A percentile compares a stretch with the other conserved stretches of the same genome.
Conservation (phyloP, 768 basidiomycete genomes). For the Serpula lacrymans region DNA sequence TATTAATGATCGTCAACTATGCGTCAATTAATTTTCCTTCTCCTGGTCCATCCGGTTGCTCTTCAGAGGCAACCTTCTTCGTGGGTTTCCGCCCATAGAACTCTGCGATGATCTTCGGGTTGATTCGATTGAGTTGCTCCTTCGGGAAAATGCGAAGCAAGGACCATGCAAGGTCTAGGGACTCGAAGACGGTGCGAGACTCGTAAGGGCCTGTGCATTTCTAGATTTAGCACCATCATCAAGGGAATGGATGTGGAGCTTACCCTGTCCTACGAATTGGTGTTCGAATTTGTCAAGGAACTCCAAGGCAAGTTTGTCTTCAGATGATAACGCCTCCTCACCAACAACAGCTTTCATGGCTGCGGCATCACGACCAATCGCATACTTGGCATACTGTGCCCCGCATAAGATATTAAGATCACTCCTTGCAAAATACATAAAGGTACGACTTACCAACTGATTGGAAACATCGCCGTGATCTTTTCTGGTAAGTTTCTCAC, state of each 20-base stretch:
- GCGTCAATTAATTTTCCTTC: slow-evolving; percentile 68
- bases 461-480: slow-evolving; percentile 99
- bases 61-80: slow-evolving; percentile 55
- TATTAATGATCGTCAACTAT: slow-evolving; percentile 24
- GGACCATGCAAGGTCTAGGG: slow-evolving; percentile 95
- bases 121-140: slow-evolving; percentile 97
- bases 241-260: slow-evolving; percentile 13
- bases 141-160: slow-evolving; percentile 97
- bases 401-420: slow-evolving; percentile 12
- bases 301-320: slow-evolving; percentile 95
- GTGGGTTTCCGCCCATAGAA: slow-evolving; percentile 84
- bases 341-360: slow-evolving; percentile 99
- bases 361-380: slow-evolving; percentile 94
- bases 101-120: slow-evolving; percentile 92
- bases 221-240: slow-evolving; percentile 15
- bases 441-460: slow-evolving; percentile 71
- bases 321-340: slow-evolving; percentile 91
- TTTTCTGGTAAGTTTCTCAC: slow-evolving; percentile 94
- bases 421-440: slow-evolving; percentile 11
- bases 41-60: slow-evolving; percentile 24
- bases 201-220: slow-evolving; percentile 76
- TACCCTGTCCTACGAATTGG: slow-evolving; percentile 96
- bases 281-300: slow-evolving; percentile 98
- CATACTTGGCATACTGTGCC: slow-evolving; percentile 92
- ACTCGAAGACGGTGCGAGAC: slow-evolving; percentile 94